phyloP scores from a whole-genome alignment of 768 basidiomycete genomes.

The Suillus brevipes region DNA sequence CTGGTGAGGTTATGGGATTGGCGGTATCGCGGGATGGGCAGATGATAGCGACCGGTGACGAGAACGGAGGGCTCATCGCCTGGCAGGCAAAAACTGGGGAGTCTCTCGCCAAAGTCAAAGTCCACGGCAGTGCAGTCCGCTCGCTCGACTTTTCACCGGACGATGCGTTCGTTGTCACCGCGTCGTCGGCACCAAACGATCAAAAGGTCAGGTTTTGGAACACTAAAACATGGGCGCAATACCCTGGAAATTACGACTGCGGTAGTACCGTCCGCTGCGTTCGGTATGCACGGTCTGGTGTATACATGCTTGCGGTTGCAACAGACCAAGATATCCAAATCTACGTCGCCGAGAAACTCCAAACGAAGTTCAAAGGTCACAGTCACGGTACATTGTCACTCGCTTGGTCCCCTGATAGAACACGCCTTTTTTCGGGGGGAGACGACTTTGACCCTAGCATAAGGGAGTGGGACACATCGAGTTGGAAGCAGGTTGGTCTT shows the following conservation, averaged over 20 bases:
- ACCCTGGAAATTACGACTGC: neutral
- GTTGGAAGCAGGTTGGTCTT: neutral
- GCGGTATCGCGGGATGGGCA: neutral
- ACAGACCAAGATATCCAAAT: neutral
- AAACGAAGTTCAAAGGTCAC: neutral
- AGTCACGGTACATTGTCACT: neutral
- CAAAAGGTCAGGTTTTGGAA: neutral
- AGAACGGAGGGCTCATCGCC: neutral
- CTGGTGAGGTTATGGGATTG: neutral
- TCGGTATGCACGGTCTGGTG: neutral
- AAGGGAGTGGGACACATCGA: neutral
- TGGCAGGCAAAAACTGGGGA: neutral
- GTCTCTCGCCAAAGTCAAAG: neutral
- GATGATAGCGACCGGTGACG: neutral
- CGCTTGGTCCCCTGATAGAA: neutral
- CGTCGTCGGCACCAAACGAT: neutral
- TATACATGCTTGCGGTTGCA: neutral
- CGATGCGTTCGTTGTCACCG: neutral
- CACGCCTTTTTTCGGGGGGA: neutral
- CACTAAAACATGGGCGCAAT: neutral
- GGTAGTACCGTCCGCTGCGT: neutral
- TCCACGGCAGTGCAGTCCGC: neutral
- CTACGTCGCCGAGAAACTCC: neutral
- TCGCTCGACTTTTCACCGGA: neutral
- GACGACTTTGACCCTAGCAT: neutral